A percentile compares a stretch with the other conserved stretches of the same genome.
Conservation (phyloP, 2,329 filamentous ascomycete species). For the Fonsecaea nubica region DNA sequence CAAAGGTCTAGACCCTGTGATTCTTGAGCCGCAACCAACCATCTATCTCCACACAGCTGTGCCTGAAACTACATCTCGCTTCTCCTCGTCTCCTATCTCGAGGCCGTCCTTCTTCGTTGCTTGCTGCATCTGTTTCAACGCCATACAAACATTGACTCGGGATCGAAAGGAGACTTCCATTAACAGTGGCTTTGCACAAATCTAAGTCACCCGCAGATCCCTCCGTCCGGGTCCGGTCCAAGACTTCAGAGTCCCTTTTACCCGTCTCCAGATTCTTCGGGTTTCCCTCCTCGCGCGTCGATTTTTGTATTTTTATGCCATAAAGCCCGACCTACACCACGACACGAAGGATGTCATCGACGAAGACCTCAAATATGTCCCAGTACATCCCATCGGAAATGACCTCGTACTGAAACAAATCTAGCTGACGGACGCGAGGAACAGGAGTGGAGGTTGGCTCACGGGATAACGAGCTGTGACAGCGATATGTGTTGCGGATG, state of each 20-base stretch:
- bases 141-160: background rate
- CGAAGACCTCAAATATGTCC: background rate
- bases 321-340: background rate
- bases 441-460: background rate
- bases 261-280: background rate
- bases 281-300: background rate
- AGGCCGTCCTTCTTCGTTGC: background rate
- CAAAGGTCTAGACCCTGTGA: background rate
- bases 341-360: background rate
- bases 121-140: background rate
- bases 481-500: background rate
- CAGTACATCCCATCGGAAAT: background rate
- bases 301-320: background rate
- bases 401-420: background rate
- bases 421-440: background rate
- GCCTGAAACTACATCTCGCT: background rate
- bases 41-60: background rate
- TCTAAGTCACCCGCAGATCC: slow-evolving; percentile 3
- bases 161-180: background rate
- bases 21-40: background rate
- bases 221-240: background rate
- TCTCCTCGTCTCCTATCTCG: background rate
- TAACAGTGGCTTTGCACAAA: background rate
- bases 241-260: background rate
- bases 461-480: background rate